Percentiles rank a stretch among this genome's conserved stretches.
These are phyloP conservation scores for Jaltomata sinuosa DNA, from an alignment of 257 asterid genomes.

Conservation along the genomic window DNA sequence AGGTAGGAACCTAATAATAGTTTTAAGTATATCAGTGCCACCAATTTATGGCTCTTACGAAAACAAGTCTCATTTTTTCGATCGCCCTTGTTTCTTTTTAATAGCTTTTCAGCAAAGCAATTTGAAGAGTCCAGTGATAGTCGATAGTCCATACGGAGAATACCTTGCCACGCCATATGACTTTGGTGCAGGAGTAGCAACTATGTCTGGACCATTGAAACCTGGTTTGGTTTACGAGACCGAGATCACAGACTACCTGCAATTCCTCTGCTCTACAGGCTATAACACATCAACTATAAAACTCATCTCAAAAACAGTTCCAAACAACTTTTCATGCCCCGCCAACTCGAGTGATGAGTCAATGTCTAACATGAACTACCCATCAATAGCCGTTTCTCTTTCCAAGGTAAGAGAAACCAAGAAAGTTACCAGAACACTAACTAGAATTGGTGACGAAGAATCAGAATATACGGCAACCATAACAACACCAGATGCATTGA, in stretches of 20 bases:
- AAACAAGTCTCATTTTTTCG: neutral
- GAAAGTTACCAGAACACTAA: neutral
- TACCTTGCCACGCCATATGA: neutral
- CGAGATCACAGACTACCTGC: neutral
- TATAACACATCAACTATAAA: neutral
- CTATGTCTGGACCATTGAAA: neutral
- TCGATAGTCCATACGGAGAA: neutral
- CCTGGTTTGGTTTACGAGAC: neutral
- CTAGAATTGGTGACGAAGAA: neutral
- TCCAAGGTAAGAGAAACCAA: neutral
- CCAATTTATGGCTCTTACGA: neutral
- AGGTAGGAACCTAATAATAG: neutral
- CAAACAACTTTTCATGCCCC: neutral
- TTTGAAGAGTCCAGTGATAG: neutral
- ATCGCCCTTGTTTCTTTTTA: neutral
- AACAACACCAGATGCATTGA: conserved; percentile 7
- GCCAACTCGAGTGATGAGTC: neutral
- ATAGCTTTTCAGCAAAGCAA: neutral
- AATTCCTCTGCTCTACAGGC: neutral
- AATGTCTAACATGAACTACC: neutral
- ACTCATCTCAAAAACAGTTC: neutral
- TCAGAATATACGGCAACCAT: neutral
- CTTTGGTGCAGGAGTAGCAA: neutral
- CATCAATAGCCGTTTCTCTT: neutral
- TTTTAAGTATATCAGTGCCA: neutral